Base-by-base conservation (phyloP, 1,284 basidiomycete genomes). In the Phellopilus nigrolimitatus region DNA sequence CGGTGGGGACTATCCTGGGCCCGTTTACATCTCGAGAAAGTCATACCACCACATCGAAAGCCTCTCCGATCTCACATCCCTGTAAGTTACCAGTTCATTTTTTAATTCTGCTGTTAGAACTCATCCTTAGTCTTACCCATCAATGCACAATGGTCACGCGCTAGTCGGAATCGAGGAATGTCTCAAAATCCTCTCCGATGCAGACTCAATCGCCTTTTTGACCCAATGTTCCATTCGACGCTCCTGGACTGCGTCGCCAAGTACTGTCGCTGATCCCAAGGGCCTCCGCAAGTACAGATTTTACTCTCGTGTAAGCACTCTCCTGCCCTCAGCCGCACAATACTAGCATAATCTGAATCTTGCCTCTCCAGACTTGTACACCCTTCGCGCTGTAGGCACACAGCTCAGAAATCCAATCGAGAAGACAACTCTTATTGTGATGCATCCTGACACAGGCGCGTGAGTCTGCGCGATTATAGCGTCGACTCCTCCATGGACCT, bases 401-500 rank as follows among this genome's bases (percentile, higher is more conserved):
- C 71, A 80, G 61, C 71, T 91, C 12, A 55, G 72, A 12, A 84
- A 83, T 63, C 66, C 60, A 40, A 68, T 52, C 59, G 76, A 63
- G 1, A 54, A 73, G 22, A 63, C 73, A 37, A 89, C 84, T 62
- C 72, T 93, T 41, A 88, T 94, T 55, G 74, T 89, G 3, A 73
- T 90, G 34, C 91, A n/a, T n/a, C n/a, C n/a, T n/a, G n/a, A n/a
- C n/a, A n/a, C n/a, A n/a, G n/a, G n/a, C n/a, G n/a, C n/a, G n/a
- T n/a, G n/a, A n/a, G n/a, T n/a, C n/a, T n/a, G n/a, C n/a, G n/a
- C n/a, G n/a, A n/a, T n/a, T n/a, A 94, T 64, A 88, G 84, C 17
- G 72, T 84, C 55, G 89, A 95, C 65, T 93, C 91, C 1, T 82
- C 80, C 27, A 91, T 91, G 88, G 88, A 87, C 2, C 74, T 91